Conservation (phyloP, 176 grass and related monocot genomes). For the Triticum dicoccoides region DNA sequence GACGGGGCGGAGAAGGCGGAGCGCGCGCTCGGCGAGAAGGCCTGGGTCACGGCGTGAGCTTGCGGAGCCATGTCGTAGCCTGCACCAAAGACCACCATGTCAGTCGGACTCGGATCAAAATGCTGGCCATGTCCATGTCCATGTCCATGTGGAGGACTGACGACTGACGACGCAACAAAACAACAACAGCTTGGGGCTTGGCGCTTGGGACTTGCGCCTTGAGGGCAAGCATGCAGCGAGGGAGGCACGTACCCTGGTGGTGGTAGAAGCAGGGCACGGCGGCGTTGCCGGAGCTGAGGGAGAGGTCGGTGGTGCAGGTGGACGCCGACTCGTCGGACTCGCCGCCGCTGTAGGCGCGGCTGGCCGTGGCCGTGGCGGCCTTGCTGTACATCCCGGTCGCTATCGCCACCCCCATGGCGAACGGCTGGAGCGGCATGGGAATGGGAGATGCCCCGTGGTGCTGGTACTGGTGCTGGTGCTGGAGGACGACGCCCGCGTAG, state of each 20-base stretch:
- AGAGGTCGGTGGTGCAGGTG: slow-evolving; percentile 84
- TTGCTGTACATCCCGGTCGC: slow-evolving; percentile 18
- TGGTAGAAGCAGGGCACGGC: slow-evolving; percentile 35
- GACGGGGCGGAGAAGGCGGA: slow-evolving; percentile 44
- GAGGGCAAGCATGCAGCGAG: neutral
- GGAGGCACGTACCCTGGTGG: slow-evolving; percentile 23
- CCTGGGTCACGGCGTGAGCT: neutral
- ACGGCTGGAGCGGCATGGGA: neutral
- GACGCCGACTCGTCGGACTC: slow-evolving; percentile 74
- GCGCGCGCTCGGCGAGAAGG: slow-evolving; percentile 46
- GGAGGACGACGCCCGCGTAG: neutral
- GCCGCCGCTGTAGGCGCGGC: slow-evolving; percentile 48
- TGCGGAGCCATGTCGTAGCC: slow-evolving; percentile 42
- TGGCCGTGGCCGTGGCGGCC: neutral
- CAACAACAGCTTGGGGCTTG: neutral
- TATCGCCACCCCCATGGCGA: neutral
- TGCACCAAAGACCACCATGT: neutral
- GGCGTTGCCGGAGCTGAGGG: slow-evolving; percentile 51
- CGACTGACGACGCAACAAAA: neutral
- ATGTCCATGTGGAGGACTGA: neutral
- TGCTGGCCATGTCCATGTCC: neutral
- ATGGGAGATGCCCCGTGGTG: neutral
- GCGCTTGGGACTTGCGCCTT: neutral
- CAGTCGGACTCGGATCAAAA: neutral
- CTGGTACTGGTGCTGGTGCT: neutral